A percentile compares a stretch with the other conserved stretches of the same genome.
Evolutionary conservation across 495 filamentous ascomycete species (phyloP).

Genomic region (Cairneyella variabilis): DNA sequence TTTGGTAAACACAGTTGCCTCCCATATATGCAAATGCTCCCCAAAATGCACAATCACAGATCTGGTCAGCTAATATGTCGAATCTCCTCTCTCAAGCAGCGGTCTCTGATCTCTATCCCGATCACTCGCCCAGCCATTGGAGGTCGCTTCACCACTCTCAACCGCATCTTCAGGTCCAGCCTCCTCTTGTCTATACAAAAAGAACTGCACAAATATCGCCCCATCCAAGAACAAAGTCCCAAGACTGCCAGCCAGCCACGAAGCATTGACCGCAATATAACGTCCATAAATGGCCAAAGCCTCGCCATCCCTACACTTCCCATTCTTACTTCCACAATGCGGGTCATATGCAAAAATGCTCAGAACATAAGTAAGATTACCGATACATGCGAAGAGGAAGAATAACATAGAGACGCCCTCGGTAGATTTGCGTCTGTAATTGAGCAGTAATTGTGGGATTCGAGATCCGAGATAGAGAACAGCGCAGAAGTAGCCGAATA

Average conservation of each 20-base stretch:
- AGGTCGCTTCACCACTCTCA: conserved; percentile 1
- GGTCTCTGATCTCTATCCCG: conserved; percentile 15
- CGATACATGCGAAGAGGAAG: conserved; percentile 93
- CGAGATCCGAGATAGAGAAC: conserved; percentile 83
- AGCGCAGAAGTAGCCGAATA: conserved; percentile 85
- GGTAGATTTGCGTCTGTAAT: conserved; percentile 83
- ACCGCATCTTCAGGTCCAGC: conserved; percentile 5
- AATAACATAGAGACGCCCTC: conserved; percentile 90
- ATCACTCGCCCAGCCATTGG: conserved; percentile 2
- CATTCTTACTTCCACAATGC: conserved; percentile 36
- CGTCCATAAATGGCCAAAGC: conserved; percentile 56
- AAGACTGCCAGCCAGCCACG: conserved; percentile 84
- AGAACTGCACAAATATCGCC: conserved; percentile 89
- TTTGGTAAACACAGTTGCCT: neutral
- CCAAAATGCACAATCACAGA: neutral
- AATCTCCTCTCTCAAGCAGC: conserved; percentile 20
- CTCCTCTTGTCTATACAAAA: conserved; percentile 49
- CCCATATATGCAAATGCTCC: neutral
- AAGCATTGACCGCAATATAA: conserved; percentile 83
- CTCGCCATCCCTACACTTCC: conserved; percentile 52
- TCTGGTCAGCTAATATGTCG: neutral
- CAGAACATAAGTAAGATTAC: conserved; percentile 88
- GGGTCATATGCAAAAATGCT: conserved; percentile 88
- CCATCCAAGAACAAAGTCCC: conserved; percentile 82
- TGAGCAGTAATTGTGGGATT: conserved; percentile 84